A percentile compares a stretch with the other conserved stretches of the same genome.
Conservation (phyloP, 768 basidiomycete genomes). For the Cyclocybe cylindracea region DNA sequence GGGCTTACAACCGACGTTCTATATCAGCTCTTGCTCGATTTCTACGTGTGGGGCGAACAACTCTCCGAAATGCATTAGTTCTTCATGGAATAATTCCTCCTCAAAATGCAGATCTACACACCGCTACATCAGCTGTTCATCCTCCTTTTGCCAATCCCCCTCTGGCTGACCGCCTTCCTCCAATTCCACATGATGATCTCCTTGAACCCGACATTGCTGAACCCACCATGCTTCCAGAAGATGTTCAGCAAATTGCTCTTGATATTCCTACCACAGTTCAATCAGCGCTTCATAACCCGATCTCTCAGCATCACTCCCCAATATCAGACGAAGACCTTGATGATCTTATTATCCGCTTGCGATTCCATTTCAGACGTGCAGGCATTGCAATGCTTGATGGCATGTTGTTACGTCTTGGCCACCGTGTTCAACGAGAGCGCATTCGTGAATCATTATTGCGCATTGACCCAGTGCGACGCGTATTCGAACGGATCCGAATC, state of each 20-base stretch:
- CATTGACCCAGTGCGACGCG: slow-evolving; percentile 4
- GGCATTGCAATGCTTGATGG: slow-evolving; percentile 12
- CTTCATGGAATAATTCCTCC: slow-evolving; percentile 12
- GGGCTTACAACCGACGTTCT: slow-evolving; percentile 13
- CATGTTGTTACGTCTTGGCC: slow-evolving; percentile 2
- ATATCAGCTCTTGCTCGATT: slow-evolving; percentile 15
- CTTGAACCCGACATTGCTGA: too few relatives aligned
- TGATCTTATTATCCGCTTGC: not conserved
- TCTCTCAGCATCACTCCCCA: not conserved
- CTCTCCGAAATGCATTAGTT: slow-evolving; percentile 12
- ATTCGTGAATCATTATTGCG: slow-evolving; percentile 4
- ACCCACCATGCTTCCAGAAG: too few relatives aligned
- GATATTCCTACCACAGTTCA: not conserved
- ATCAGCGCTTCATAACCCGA: not conserved
- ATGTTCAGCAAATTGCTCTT: too few relatives aligned
- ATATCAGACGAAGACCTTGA: slow-evolving; percentile 1
- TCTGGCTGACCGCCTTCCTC: too few relatives aligned
- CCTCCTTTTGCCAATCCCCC: too few relatives aligned
- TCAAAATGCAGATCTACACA: too few relatives aligned
- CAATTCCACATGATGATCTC: too few relatives aligned
- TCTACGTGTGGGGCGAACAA: slow-evolving; percentile 11
- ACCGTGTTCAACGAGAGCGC: not conserved
- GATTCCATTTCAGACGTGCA: not conserved
- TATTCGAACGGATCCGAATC: slow-evolving; percentile 11
- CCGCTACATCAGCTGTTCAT: too few relatives aligned